Conservation (phyloP, 768 basidiomycete genomes). For the Daedalea quercina region DNA sequence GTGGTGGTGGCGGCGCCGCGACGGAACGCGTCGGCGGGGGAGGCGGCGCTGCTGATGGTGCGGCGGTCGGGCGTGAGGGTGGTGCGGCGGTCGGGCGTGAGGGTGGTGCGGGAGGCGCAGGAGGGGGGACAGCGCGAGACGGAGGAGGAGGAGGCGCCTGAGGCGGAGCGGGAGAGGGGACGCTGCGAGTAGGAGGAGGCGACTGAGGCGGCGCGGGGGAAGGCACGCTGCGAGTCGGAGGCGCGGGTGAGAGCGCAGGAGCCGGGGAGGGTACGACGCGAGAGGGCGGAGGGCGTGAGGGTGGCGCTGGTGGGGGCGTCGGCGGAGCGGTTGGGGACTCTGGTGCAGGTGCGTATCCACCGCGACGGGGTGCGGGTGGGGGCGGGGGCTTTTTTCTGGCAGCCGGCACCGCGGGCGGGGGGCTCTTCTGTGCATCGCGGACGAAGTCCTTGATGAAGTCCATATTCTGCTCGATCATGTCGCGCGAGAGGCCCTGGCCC, state of each 20-base stretch:
- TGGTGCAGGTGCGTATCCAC: slow-evolving; percentile 18
- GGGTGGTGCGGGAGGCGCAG: slow-evolving; percentile 25
- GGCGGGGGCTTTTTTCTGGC: slow-evolving; percentile 28
- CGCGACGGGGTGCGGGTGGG: slow-evolving; percentile 31
- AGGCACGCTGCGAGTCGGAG: not conserved
- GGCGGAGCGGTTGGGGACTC: slow-evolving; percentile 21
- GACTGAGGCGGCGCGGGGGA: slow-evolving; percentile 8
- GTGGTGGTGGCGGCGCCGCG: slow-evolving; percentile 29
- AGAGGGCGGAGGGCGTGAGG: slow-evolving; percentile 29
- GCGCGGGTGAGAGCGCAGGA: slow-evolving; percentile 23
- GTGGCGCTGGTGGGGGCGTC: slow-evolving; percentile 44
- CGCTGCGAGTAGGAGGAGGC: slow-evolving; percentile 25
- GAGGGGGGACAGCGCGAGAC: slow-evolving; percentile 16
- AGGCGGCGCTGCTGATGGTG: slow-evolving; percentile 37
- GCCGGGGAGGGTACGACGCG: slow-evolving; percentile 31
- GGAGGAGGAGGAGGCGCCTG: slow-evolving; percentile 24
- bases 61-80: slow-evolving; percentile 28
- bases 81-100: slow-evolving; percentile 24
- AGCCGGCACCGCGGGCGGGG: slow-evolving; percentile 13
- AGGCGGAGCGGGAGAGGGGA: slow-evolving; percentile 21
- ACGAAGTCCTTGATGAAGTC: slow-evolving; percentile 88
- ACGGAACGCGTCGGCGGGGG: slow-evolving; percentile 36
- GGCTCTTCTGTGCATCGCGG: slow-evolving; percentile 36
- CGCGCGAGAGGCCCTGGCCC: slow-evolving; percentile 55
- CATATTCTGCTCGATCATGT: slow-evolving; percentile 70